Evolutionary conservation across 2,329 filamentous ascomycete species (phyloP), one percentile per base, ranked within the genome.

Genomic region (Diaporthe amygdali): DNA sequence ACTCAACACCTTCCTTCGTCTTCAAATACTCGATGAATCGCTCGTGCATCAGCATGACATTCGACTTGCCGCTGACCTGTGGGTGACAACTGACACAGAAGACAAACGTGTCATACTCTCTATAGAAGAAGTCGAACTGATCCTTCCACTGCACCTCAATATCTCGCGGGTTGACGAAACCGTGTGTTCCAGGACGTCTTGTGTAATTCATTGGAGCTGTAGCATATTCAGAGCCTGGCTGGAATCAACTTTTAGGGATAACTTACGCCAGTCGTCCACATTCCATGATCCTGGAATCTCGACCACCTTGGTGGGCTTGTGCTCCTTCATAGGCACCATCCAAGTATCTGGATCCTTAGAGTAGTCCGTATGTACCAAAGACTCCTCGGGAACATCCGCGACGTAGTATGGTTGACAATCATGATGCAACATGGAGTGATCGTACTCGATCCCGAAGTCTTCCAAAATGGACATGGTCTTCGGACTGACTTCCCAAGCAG

Each of bases 401-500:
- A 77, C 75, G 67, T 78, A 82, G 76, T 82, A 83, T 14, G 80
- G 80, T 72, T 84, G 82, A 17, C 80, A 80, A 75, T 86, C 84
- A 74, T 86, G 83, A 73, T 86, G 84, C 83, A 86, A 84, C 76
- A 85, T 84, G 3, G 80, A 82, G 74, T 86, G 84, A 74, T 86
- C 84, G 75, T 85, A 86, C 37, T 82, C 73, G 22, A 85, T 81
- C 0, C 82, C 83, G 47, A 79, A 78, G 22, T 82, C 80, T 70
- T 84, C 80, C 15, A 86, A 75, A 34, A 83, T 76, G 25, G 79
- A 76, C 25, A 85, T 80, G 3, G 81, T 80, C 54, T 82, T 78
- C 27, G 75, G 76, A 20, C 77, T 80, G 1, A 82, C 81, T 25
- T 76, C 77, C 82, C 83, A 85, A 0, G 82, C 81, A 6, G 83